phyloP scores from a whole-genome alignment of 495 filamentous ascomycete species.

The Xylaria castorea region DNA sequence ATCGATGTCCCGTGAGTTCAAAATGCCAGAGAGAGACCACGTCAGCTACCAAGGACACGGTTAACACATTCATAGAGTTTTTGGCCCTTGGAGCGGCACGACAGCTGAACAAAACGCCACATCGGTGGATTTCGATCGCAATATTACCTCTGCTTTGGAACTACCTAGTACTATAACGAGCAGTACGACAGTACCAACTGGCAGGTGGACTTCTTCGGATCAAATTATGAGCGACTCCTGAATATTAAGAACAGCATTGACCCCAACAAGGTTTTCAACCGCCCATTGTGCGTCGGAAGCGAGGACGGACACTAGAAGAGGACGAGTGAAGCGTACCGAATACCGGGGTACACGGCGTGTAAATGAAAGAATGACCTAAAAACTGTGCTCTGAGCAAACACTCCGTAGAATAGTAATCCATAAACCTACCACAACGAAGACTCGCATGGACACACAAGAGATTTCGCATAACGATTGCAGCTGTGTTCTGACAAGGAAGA shows the following conservation, averaged over 20 bases:
- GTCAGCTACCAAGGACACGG: not conserved
- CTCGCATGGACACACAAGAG: too few species aligned
- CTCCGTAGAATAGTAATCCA: too few species aligned
- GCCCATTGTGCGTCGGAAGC: constrained; percentile 29
- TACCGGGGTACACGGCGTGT: not conserved
- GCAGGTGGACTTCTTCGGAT: constrained; percentile 49
- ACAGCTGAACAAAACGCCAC: constrained; percentile 18
- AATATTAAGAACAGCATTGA: constrained; percentile 44
- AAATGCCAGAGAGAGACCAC: not conserved
- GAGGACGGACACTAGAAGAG: constrained; percentile 9
- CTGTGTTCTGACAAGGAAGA: not conserved
- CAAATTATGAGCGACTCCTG: constrained; percentile 40
- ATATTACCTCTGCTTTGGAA: constrained; percentile 7
- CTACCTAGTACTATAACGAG: constrained; percentile 33
- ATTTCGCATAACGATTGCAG: too few species aligned
- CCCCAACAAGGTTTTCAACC: constrained; percentile 27
- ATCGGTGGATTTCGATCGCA: not conserved
- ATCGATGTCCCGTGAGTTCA: constrained; percentile 16
- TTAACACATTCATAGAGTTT: constrained; percentile 13
- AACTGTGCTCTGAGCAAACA: not conserved
- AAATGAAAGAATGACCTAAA: not conserved
- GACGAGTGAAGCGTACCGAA: not conserved
- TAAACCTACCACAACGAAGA: too few species aligned
- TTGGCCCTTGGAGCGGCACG: constrained; percentile 19
- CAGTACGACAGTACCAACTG: constrained; percentile 35